A percentile compares a stretch with the other conserved stretches of the same genome.
These are phyloP conservation scores for Dipodascus albidus DNA, from an alignment of 805 yeast genomes.

Conservation along the genomic window DNA sequence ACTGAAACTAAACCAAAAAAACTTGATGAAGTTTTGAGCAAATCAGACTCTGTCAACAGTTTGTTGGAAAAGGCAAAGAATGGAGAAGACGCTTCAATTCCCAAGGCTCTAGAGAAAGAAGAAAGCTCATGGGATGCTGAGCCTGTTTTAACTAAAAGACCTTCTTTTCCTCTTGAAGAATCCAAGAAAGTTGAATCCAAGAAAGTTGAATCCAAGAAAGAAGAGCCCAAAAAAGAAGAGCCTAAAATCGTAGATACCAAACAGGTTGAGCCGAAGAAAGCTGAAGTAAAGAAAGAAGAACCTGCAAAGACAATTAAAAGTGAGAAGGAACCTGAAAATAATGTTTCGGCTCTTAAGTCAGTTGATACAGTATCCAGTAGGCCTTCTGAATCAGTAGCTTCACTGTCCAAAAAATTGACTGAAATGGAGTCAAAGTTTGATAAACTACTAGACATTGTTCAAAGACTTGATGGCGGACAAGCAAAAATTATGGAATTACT, in stretches of 20 bases:
- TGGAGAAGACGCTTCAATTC: conserved; percentile 27
- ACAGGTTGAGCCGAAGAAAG: conserved; percentile 9
- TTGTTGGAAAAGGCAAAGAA: conserved; percentile 37
- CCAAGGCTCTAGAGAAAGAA: conserved; percentile 13
- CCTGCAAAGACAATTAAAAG: neutral
- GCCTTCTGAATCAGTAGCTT: neutral
- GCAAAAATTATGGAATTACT: neutral
- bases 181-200: conserved; percentile 11
- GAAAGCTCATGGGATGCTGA: conserved; percentile 14
- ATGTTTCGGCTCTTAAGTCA: neutral
- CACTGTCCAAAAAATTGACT: neutral
- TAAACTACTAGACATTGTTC: neutral
- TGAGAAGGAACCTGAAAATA: conserved; percentile 1
- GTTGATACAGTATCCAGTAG: no score
- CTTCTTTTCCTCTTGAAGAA: conserved; percentile 3
- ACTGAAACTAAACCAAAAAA: conserved; percentile 30
- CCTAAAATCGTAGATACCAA: conserved; percentile 8
- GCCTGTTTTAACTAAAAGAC: conserved; percentile 8
- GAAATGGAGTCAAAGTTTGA: neutral
- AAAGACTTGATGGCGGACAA: neutral
- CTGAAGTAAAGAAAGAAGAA: conserved; percentile 3
- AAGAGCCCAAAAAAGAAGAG: conserved; percentile 10
- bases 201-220: conserved; percentile 18
- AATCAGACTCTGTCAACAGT: conserved; percentile 34
- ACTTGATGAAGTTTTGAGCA: conserved; percentile 37